Base-by-base conservation (phyloP, 1,139 yeast genomes). In the Pneumocystis murina region DNA sequence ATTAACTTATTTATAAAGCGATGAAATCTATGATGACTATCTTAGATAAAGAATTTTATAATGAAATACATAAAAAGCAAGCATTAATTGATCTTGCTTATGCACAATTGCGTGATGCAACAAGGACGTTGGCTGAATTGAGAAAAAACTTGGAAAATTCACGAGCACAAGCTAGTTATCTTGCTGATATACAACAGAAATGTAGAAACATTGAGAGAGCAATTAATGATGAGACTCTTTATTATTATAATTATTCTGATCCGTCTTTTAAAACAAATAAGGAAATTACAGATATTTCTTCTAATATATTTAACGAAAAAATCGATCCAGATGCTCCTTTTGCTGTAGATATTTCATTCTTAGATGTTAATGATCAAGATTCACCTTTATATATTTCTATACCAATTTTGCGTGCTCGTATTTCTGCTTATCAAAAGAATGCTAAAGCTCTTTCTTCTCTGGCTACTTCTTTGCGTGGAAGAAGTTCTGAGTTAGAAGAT, bases 381-480 rank as follows among this genome's bases (percentile, higher is more conserved):
- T 58, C 41, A 8, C 40, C 61, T 10, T 43, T 63, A n/a, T 55
- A 65, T 8, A 94, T 88, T n/a, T 84, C 89, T 1, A 73, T 82
- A 0, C 76, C 80, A 8, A 79, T 87, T 2, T 76, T 92, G 33
- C 80, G 81, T 65, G 96, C 97, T 0, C 77, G 97, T 61, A 82
- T 91, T 54, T 79, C 80, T 62, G 96, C 97, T 0, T 92, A 92
- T 74, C 79, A 80, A 67, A 83, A 82, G 67, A 82, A 82, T 68
- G 90, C 87, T 70, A 75, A 77, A 62, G 76, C 75, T 59, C 76
- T 88, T 66, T 73, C 76, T 59, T 79, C 79, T 63, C 79, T 85
- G 65, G 74, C 84, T 30, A 70, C 73, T n/a, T 77, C 74, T 5
- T 75, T 84, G 61, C 78, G 78, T 59, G 75, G 79, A 48, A 79